Evolutionary conservation across 1,139 yeast genomes (phyloP), one percentile per base, ranked within the genome.

Genomic region (Diutina siamensis): DNA sequence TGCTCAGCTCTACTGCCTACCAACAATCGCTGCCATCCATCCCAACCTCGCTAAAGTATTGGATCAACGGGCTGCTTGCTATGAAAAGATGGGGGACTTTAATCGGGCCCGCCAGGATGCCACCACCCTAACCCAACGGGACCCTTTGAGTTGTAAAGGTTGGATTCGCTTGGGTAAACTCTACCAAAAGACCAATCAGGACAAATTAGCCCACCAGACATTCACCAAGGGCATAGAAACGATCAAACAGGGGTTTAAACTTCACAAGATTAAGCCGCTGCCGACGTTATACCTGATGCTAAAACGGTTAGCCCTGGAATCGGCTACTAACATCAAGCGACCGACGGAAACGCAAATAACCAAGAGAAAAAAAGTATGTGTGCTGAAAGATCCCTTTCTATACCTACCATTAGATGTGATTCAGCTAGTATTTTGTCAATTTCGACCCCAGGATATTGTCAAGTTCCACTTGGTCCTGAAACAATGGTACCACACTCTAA

Each of bases 121-220:
- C 3, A n/a, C 4, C 9, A 9, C 32, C 7, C n/a, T 38, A 12
- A 17, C 28, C 9, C 10, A n/a, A 1, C n/a, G 15, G 20, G 42
- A 38, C 21, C 42, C 42, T 3, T 18, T 38, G 10, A 22, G 17
- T 25, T 38, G 42, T 25, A 38, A 38, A 27, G 42, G 42, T 1
- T 38, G 28, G 31, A 22, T 38, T 38, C 42, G 42, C 4, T 27
- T 38, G 4, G 42, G 42, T 13, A 22, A 25, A 38, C 15, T 38
- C n/a, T 13, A 12, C 10, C 17, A 15, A 12, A n/a, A 25, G 20
- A n/a, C 5, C 17, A 18, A 18, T n/a, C 21, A 38, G 13, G 2
- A 12, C 5, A 3, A 10, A 13, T 2, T 8, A n/a, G 42, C 42
- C 2, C 5, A n/a, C 15, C 17, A 25, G 3, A 25, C 20, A 8